Evolutionary conservation across 768 basidiomycete species (phyloP).

Genomic region (Russula dissimulans): DNA sequence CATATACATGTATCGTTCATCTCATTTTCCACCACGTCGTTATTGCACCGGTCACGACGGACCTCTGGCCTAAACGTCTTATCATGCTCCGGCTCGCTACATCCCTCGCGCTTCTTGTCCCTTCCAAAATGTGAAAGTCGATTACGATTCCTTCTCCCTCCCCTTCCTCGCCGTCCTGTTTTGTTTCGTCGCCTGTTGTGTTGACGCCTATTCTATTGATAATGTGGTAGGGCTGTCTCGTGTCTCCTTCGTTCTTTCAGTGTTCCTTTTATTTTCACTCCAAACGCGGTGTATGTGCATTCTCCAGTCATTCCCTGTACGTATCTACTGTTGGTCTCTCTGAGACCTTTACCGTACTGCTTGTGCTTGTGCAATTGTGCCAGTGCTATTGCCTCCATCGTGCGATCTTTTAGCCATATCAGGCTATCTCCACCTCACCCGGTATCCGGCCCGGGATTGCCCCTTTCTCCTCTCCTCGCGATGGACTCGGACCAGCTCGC

Average conservation of each 20-base stretch:
- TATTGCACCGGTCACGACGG: constrained; percentile 12
- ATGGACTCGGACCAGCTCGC: constrained; percentile 15
- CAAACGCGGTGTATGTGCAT: constrained; percentile 15
- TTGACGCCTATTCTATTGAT: background rate
- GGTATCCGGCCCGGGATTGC: no score
- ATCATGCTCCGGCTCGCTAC: constrained; percentile 4
- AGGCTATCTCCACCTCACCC: no score
- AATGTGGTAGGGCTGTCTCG: background rate
- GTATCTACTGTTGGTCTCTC: constrained; percentile 17
- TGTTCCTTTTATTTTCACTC: background rate
- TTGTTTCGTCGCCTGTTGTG: constrained; percentile 4
- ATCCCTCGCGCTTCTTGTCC: constrained; percentile 10
- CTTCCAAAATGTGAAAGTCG: constrained; percentile 8
- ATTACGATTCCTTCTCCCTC: background rate
- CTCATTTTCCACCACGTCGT: constrained; percentile 14
- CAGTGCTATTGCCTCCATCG: constrained; percentile 14
- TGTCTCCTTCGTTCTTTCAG: constrained; percentile 8
- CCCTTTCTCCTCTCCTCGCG: no score
- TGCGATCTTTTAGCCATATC: no score
- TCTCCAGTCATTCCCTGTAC: constrained; percentile 17
- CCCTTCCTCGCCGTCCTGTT: background rate
- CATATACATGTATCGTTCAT: constrained; percentile 20
- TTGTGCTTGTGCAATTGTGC: constrained; percentile 16
- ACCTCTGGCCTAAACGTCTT: constrained; percentile 10
- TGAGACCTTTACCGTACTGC: constrained; percentile 19